Percentiles rank a stretch among this genome's conserved stretches.
Conservation (phyloP, 371 early-diverging fungal genomes). For the Circinella minor region DNA sequence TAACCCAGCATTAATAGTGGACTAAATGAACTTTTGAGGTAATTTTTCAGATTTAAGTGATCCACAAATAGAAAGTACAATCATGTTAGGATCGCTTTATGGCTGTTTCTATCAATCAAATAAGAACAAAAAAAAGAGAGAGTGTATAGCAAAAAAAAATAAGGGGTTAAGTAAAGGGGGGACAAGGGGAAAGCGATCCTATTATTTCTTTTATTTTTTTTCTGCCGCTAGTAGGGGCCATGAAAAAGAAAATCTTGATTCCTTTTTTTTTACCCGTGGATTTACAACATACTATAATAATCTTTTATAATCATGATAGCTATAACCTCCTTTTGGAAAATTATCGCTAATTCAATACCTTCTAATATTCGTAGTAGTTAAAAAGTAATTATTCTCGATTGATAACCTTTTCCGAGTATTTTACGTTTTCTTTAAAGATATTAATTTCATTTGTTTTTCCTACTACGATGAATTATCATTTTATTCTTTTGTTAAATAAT, state of each 20-base stretch:
- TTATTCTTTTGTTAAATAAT: too few relatives aligned
- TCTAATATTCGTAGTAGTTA: too few relatives aligned
- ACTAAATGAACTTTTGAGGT: not conserved
- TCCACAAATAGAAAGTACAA: conserved; percentile 10
- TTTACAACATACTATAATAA: not conserved
- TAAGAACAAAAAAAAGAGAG: conserved; percentile 2
- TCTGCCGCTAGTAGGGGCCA: conserved; percentile 9
- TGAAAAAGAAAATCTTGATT: conserved; percentile 6
- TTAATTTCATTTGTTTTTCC: too few relatives aligned
- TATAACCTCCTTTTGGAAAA: conserved; percentile 1
- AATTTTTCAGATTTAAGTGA: conserved; percentile 7
- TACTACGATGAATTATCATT: too few relatives aligned
- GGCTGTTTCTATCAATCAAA: not conserved
- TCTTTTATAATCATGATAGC: not conserved
- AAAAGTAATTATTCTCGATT: too few relatives aligned
- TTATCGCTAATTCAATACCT: too few relatives aligned
- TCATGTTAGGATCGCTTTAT: conserved; percentile 9
- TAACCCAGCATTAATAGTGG: conserved; percentile 6
- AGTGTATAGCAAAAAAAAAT: not conserved
- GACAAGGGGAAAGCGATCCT: not conserved
- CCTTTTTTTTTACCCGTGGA: not conserved
- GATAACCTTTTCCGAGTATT: too few relatives aligned
- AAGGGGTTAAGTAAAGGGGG: too few relatives aligned
- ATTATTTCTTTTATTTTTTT: not conserved
- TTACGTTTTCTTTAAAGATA: too few relatives aligned